phyloP scores from a whole-genome alignment of 805 yeast species.

The Cyberlindnera euphorbiae region DNA sequence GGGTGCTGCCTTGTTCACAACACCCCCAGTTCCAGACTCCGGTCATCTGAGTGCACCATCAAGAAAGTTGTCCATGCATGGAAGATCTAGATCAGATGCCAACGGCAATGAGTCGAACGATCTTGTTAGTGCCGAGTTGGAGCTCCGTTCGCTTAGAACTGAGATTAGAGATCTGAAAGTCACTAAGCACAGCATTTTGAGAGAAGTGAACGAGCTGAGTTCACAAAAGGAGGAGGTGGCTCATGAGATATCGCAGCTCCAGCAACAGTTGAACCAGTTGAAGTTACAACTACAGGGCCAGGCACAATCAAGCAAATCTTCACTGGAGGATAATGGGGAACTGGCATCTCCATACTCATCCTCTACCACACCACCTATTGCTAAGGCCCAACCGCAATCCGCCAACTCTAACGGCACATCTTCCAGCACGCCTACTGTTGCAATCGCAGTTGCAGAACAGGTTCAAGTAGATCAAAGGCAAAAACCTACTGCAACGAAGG shows the following conservation, averaged over 20 bases:
- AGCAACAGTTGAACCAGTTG: slow-evolving; percentile 19
- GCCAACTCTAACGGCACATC: background rate
- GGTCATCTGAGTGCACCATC: slow-evolving; percentile 1
- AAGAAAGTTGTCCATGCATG: slow-evolving; percentile 12
- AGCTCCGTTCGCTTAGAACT: slow-evolving; percentile 36
- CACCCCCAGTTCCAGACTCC: slow-evolving; percentile 24
- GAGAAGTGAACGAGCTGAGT: slow-evolving; percentile 49
- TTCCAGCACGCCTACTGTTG: slow-evolving; percentile 5
- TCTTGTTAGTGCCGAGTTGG: slow-evolving; percentile 28
- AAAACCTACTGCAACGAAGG: slow-evolving; percentile 10
- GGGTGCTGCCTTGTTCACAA: slow-evolving; percentile 24
- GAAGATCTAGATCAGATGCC: slow-evolving; percentile 17
- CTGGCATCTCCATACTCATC: slow-evolving; percentile 1
- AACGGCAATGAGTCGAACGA: slow-evolving; percentile 17
- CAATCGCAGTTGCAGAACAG: slow-evolving; percentile 9
- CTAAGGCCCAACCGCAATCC: slow-evolving; percentile 7
- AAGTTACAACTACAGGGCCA: slow-evolving; percentile 10
- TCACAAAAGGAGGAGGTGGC: slow-evolving; percentile 42
- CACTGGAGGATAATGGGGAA: slow-evolving; percentile 8
- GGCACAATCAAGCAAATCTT: slow-evolving; percentile 8
- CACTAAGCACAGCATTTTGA: slow-evolving; percentile 38
- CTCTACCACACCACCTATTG: background rate
- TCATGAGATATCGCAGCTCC: slow-evolving; percentile 30
- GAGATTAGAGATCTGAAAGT: slow-evolving; percentile 38
- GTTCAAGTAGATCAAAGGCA: slow-evolving; percentile 20